These are phyloP conservation scores for Zanthoxylum bungeanum DNA, from an alignment of 345 rosid species.

Conservation along the genomic window DNA sequence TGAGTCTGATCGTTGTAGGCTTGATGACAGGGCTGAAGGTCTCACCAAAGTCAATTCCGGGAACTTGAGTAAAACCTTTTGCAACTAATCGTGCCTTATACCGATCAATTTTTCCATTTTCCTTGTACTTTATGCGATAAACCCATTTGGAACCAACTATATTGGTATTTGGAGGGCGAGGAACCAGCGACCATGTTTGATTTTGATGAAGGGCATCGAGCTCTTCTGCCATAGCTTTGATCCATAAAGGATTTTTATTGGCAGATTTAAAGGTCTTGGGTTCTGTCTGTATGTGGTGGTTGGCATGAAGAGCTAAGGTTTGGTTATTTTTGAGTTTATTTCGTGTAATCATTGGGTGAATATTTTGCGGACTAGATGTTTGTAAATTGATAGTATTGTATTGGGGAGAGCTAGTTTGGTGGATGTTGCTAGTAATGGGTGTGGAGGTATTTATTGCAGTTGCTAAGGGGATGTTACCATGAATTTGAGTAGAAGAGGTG, in stretches of 20 bases:
- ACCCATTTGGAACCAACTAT: not conserved
- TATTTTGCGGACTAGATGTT: no score
- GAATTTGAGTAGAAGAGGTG: no score
- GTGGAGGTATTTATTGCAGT: no score
- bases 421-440: no score
- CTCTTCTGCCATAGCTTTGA: not conserved
- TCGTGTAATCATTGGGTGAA: not conserved
- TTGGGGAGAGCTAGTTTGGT: no score
- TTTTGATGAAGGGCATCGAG: not conserved
- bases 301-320: no score
- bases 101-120: not conserved
- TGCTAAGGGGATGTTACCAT: no score
- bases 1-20: not conserved
- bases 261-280: not conserved
- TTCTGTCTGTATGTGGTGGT: not conserved
- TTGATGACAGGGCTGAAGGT: not conserved
- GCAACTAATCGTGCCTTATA: not conserved
- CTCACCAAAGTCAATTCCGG: not conserved
- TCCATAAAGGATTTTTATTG: not conserved
- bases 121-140: not conserved
- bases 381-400: no score
- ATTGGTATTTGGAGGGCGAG: not conserved
- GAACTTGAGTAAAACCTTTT: not conserved
- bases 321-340: not conserved
- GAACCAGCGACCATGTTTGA: not conserved